Evolutionary conservation across 169 alveolate species (phyloP), one percentile per base, ranked within the genome.

Genomic region (Plasmodium billcollinsi): DNA sequence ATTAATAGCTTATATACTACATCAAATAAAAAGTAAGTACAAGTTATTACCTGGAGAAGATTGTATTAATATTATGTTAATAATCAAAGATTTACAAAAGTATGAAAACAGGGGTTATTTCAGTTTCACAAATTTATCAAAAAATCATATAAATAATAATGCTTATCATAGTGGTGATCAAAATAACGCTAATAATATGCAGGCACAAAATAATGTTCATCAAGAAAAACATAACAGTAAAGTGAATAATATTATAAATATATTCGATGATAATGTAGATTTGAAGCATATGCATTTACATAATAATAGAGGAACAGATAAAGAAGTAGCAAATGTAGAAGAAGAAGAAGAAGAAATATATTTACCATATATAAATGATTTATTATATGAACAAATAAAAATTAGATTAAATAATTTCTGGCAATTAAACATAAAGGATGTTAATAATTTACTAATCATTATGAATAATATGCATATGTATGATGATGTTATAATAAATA

Each of bases 361-460:
- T 62, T 73, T 83, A 4, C 91, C 91, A 21, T 49, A 83, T 26
- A 56, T 83, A 18, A 67, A 26, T 20, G 91, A 83, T 24, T 62
- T 83, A 47, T 72, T 83, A 24, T 83, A 83, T 45, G 91, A 83
- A 83, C 91, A 83, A 58, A 83, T 83, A 69, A 83, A 83, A 69
- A 21, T 83, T 2, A 61, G 91, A 11, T 33, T 83, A 61, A 72
- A 83, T 26, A 83, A 83, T 50, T 80, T 69, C 43, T 80, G 90
- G 90, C 90, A 80, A 18, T 62, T 80, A 39, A 80, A 62, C 29
- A 80, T 80, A 14, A 80, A 80, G 15, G 90, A 80, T 61, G 90
- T 80, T n/a, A 80, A 80, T 50, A 80, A 80, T 58, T 80, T 80
- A 73, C 20, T 80, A 80, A 66, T 80, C 15, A 67, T 80, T 72